These are phyloP conservation scores for Populus trichocarpa DNA, from an alignment of 441 rosid species.

Conservation along the genomic window DNA sequence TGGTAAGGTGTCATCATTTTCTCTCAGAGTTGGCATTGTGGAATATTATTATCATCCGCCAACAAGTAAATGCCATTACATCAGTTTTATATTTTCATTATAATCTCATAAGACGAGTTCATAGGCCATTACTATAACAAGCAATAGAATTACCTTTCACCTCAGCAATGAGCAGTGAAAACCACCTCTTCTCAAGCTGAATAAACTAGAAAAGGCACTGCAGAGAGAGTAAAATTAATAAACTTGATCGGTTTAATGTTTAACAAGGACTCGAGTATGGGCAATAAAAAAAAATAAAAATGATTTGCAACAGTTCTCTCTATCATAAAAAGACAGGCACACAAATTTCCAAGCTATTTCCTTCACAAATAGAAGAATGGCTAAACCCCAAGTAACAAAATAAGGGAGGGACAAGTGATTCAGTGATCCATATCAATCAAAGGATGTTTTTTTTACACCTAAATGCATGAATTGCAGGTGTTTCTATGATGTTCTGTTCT, in stretches of 20 bases:
- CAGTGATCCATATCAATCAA: too few relatives aligned
- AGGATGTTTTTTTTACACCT: too few relatives aligned
- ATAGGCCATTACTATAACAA: background rate
- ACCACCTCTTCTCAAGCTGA: conserved; percentile 38
- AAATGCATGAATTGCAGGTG: too few relatives aligned
- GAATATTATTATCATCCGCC: background rate
- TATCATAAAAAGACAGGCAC: too few relatives aligned
- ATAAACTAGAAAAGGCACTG: conserved; percentile 58
- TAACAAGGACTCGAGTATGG: background rate
- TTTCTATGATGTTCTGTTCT: too few relatives aligned
- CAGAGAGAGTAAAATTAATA: conserved; percentile 11
- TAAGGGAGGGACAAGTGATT: too few relatives aligned
- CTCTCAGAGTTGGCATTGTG: background rate
- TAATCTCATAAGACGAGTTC: background rate
- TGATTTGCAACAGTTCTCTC: background rate
- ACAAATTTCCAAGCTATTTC: too few relatives aligned
- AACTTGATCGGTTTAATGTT: background rate
- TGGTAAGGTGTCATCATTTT: background rate
- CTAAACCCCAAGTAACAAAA: too few relatives aligned
- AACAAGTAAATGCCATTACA: background rate
- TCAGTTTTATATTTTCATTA: background rate
- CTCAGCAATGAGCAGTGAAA: conserved; percentile 11
- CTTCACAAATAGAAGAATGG: too few relatives aligned
- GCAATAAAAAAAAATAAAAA: background rate
- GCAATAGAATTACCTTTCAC: conserved; percentile 23